Conservation (phyloP, 176 grass and related monocot species). For the Oryza glumipatula region DNA sequence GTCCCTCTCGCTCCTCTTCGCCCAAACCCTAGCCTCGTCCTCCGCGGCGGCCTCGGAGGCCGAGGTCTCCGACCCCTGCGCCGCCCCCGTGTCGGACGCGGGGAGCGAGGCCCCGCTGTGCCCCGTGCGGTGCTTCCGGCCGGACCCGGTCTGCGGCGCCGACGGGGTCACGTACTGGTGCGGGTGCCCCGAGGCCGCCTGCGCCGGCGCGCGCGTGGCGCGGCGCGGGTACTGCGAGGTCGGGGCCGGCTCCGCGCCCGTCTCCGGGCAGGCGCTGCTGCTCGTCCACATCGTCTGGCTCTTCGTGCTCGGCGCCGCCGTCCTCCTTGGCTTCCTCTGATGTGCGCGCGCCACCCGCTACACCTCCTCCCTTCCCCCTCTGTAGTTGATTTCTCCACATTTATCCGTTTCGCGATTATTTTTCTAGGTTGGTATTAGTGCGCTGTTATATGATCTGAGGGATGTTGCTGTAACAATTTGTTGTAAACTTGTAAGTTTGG, state of each 20-base stretch:
- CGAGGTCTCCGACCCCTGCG: constrained; percentile 48
- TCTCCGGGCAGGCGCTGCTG: constrained; percentile 81
- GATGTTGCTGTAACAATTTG: constrained; percentile 17
- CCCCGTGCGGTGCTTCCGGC: constrained; percentile 79
- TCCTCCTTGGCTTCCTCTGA: constrained; percentile 90
- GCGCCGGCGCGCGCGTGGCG: constrained; percentile 69
- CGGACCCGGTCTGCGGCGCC: constrained; percentile 82
- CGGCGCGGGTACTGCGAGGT: constrained; percentile 83
- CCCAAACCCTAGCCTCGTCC: constrained; percentile 55
- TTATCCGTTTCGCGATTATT: constrained; percentile 9
- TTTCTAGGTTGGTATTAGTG: not conserved
- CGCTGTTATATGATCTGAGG: not conserved
- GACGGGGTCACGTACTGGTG: constrained; percentile 89
- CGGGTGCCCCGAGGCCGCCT: constrained; percentile 79
- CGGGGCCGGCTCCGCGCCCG: constrained; percentile 60
- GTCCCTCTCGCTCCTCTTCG: constrained; percentile 43
- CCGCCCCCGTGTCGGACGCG: constrained; percentile 41
- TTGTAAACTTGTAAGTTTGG: constrained; percentile 25
- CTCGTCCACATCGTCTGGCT: constrained; percentile 96
- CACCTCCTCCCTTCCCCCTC: not conserved
- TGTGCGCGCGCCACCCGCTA: not conserved
- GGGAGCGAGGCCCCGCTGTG: constrained; percentile 39
- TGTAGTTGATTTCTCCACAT: not conserved
- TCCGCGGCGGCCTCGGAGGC: constrained; percentile 5
- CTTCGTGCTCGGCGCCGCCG: constrained; percentile 79